phyloP scores from a whole-genome alignment of 441 rosid species.

The Gossypium lobatum region DNA sequence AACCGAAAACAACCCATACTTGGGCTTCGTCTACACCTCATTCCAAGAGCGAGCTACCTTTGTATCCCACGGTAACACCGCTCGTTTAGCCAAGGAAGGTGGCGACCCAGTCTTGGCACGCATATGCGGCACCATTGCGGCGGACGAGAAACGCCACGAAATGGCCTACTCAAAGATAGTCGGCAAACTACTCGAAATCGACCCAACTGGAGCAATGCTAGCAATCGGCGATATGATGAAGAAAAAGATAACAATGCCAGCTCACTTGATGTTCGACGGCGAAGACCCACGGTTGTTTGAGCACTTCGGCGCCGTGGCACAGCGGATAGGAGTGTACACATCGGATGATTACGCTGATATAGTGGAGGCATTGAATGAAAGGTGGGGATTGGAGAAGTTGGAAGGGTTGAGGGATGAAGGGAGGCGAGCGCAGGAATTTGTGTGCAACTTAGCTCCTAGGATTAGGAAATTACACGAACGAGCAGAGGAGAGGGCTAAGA shows the following conservation, averaged over 20 bases:
- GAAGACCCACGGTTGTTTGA: neutral
- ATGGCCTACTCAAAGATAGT: neutral
- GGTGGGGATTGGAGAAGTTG: neutral
- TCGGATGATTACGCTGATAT: neutral
- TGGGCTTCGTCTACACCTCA: neutral
- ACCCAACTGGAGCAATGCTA: neutral
- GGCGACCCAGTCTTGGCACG: neutral
- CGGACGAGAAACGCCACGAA: neutral
- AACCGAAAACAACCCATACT: neutral
- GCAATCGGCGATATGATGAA: neutral
- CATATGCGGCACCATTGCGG: neutral
- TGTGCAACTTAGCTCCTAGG: constrained; percentile 45
- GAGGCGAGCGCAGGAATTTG: constrained; percentile 41
- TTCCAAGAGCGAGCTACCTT: constrained; percentile 7
- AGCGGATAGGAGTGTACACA: neutral
- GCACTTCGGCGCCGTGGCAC: neutral
- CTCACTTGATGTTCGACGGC: neutral
- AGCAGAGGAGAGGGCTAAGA: constrained; percentile 41
- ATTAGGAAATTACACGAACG: constrained; percentile 47
- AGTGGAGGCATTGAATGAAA: neutral
- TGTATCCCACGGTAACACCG: neutral
- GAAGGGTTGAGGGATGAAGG: constrained; percentile 23
- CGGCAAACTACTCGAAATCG: neutral
- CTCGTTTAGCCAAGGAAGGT: neutral
- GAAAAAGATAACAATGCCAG: neutral